These are phyloP conservation scores for Platanthera zijinensis DNA, from an alignment of 106 monocot species.

Conservation along the genomic window DNA sequence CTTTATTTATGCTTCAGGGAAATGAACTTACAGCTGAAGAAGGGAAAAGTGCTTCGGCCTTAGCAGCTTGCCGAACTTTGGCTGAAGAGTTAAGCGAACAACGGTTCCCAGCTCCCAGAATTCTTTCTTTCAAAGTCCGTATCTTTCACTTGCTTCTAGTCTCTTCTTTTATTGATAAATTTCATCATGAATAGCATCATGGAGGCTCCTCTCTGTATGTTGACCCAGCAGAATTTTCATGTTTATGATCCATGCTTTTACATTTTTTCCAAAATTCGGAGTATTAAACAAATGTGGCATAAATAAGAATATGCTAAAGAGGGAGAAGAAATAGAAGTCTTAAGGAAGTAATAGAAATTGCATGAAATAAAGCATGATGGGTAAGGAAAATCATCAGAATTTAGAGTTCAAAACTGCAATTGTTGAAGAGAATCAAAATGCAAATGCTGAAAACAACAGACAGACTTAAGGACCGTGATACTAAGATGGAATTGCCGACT, in stretches of 20 bases:
- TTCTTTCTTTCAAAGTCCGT: slow-evolving; percentile 84
- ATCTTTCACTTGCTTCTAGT: background rate
- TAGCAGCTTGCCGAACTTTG: slow-evolving; percentile 95
- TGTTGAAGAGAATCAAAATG: too few relatives aligned
- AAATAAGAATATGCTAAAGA: too few relatives aligned
- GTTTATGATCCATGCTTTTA: background rate
- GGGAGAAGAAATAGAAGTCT: too few relatives aligned
- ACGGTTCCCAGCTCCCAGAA: slow-evolving; percentile 92
- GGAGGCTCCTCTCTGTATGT: background rate
- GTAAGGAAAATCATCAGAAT: too few relatives aligned
- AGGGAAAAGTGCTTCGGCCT: slow-evolving; percentile 81
- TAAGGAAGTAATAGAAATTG: too few relatives aligned
- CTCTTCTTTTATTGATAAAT: background rate
- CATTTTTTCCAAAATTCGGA: background rate
- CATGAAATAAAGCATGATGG: too few relatives aligned
- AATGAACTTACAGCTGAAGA: slow-evolving; percentile 85
- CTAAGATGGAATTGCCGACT: too few relatives aligned
- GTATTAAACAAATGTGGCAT: background rate
- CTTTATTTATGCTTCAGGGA: slow-evolving; percentile 40
- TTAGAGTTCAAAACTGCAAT: too few relatives aligned
- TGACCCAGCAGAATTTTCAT: background rate
- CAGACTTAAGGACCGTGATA: too few relatives aligned
- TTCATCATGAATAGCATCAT: background rate
- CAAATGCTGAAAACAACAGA: too few relatives aligned
- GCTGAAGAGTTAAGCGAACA: slow-evolving; percentile 88